phyloP scores from a whole-genome alignment of 2,329 filamentous ascomycete species.

The Clonostachys rosea region DNA sequence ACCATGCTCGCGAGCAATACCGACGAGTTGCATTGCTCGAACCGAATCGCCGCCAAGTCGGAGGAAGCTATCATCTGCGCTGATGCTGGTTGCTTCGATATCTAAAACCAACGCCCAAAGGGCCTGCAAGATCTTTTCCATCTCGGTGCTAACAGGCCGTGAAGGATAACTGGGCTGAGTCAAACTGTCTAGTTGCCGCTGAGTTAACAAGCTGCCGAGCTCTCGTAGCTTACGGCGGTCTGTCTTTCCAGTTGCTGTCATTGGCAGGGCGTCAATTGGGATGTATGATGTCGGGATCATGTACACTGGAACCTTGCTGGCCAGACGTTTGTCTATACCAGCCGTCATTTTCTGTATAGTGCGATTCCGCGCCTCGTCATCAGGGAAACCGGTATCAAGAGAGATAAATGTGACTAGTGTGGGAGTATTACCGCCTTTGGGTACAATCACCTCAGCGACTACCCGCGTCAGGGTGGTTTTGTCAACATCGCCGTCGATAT shows the following conservation, averaged over 20 bases:
- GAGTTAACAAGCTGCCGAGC: conserved; percentile 3
- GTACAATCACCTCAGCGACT: background rate
- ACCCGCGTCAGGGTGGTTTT: conserved; percentile 22
- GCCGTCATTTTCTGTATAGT: background rate
- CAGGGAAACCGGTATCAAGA: background rate
- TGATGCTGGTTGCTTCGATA: conserved; percentile 23
- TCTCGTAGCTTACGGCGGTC: conserved; percentile 2
- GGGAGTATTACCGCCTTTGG: background rate
- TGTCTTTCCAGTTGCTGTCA: conserved; percentile 4
- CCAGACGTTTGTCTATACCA: background rate
- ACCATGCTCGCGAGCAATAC: background rate
- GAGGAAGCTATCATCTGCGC: conserved; percentile 41
- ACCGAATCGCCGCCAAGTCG: conserved; percentile 45
- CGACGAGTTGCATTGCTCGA: conserved; percentile 38
- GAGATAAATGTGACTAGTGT: background rate
- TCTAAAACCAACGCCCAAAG: conserved; percentile 31
- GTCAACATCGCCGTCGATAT: too few species aligned
- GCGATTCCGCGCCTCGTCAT: background rate
- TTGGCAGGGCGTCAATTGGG: conserved; percentile 1
- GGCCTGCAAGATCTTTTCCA: conserved; percentile 14
- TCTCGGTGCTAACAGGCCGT: background rate
- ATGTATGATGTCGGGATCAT: conserved; percentile 3
- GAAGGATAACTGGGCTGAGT: background rate
- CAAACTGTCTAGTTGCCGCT: conserved; percentile 21
- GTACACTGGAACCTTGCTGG: conserved; percentile 1